A percentile compares a stretch with the other conserved stretches of the same genome.
phyloP scores from a whole-genome alignment of 2,329 filamentous ascomycete species.

The Alternaria ventricosa region DNA sequence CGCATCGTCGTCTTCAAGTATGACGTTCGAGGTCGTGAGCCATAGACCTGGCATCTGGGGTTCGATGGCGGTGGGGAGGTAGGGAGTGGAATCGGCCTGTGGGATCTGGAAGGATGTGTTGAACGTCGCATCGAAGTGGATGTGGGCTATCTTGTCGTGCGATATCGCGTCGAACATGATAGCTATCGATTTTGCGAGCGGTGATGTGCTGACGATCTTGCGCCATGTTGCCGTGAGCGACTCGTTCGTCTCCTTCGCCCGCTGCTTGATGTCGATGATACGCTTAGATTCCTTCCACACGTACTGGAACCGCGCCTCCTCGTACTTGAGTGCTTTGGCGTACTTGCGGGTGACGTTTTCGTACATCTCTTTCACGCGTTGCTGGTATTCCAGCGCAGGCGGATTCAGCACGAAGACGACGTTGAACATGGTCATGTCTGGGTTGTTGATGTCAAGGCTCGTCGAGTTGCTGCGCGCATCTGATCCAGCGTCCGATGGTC shows the following conservation, averaged over 20 bases:
- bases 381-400: constrained; percentile 76
- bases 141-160: constrained; percentile 82
- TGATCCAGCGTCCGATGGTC: constrained; percentile 48
- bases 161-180: constrained; percentile 83
- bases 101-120: constrained; percentile 70
- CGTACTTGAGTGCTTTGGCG: constrained; percentile 90
- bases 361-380: constrained; percentile 79
- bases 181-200: constrained; percentile 80
- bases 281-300: constrained; percentile 89
- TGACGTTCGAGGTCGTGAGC: constrained; percentile 84
- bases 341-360: constrained; percentile 90
- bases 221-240: constrained; percentile 72
- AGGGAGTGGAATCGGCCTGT: constrained; percentile 70
- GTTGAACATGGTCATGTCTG: constrained; percentile 96
- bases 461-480: constrained; percentile 49
- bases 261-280: constrained; percentile 81
- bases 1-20: constrained; percentile 71
- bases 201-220: constrained; percentile 73
- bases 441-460: constrained; percentile 58
- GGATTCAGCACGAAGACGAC: constrained; percentile 90
- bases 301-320: constrained; percentile 87
- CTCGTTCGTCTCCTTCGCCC: constrained; percentile 72
- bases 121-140: constrained; percentile 72
- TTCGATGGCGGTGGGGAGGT: constrained; percentile 73
- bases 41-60: constrained; percentile 77